These are phyloP conservation scores for Serpula lacrymans DNA, from an alignment of 768 basidiomycete species.

Conservation along the genomic window DNA sequence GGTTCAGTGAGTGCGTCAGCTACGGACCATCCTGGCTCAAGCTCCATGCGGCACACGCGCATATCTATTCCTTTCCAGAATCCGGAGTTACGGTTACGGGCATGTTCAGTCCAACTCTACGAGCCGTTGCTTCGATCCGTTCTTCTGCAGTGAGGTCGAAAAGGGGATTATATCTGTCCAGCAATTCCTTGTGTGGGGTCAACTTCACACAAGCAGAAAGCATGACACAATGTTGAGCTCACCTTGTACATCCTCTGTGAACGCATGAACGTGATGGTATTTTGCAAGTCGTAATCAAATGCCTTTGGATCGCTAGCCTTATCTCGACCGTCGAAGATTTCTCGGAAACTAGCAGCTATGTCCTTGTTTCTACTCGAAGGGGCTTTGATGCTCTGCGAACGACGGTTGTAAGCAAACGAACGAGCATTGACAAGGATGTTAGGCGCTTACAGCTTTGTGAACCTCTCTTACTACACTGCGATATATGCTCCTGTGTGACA, in stretches of 20 bases:
- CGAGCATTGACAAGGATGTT: conserved; percentile 3
- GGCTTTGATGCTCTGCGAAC: conserved; percentile 34
- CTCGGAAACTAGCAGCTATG: conserved; percentile 51
- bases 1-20: too few relatives aligned
- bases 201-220: background rate
- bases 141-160: conserved; percentile 78
- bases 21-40: too few relatives aligned
- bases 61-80: conserved; percentile 8
- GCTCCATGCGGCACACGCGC: too few relatives aligned
- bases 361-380: conserved; percentile 35
- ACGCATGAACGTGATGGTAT: conserved; percentile 62
- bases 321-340: conserved; percentile 44
- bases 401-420: background rate
- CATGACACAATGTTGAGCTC: conserved; percentile 11
- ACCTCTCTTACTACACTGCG: conserved; percentile 28
- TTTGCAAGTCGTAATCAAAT: conserved; percentile 50
- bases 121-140: conserved; percentile 78
- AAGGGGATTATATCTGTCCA: conserved; percentile 87
- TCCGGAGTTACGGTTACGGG: conserved; percentile 44
- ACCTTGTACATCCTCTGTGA: conserved; percentile 81
- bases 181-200: conserved; percentile 47
- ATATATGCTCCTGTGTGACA: too few relatives aligned
- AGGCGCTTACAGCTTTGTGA: conserved; percentile 19
- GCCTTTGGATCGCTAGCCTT: conserved; percentile 14
- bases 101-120: conserved; percentile 84